Evolutionary conservation across 2,329 filamentous ascomycete genomes (phyloP), one percentile per base, ranked within the genome.

Genomic region (Neonectria coccinea): DNA sequence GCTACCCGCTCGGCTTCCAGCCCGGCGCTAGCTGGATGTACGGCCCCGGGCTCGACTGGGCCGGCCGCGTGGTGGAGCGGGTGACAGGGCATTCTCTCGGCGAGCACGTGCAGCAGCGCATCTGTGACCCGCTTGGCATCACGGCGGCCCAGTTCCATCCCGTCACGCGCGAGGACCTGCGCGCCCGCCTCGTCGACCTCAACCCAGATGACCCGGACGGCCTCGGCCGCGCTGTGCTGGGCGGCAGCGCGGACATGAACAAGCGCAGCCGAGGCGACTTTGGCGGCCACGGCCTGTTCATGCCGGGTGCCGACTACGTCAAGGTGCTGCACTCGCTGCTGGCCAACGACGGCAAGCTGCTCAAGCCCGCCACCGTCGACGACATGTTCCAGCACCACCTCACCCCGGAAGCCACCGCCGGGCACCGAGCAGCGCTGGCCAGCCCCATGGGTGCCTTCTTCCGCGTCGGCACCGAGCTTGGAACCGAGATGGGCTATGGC

Each of bases 11-110:
- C 3, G 55, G 72, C 10, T 86, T 81, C 65, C 82, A 88, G 59
- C 86, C 86, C 0, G 86, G 85, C 0, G 73, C 76, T 0, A 74
- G 77, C 3, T 88, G 85, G 85, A 77, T 79, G 66, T 88, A 88
- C 65, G 81, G 84, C 0, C 67, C 79, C 1, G 78, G 81, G 1
- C 71, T 84, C 1, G 86, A 88, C 74, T 88, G 84, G 85, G 83
- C 81, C 0, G 85, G 86, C 3, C 77, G 80, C 0, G 75, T 87
- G 1, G 77, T 88, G 1, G 85, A 87, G 67, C 76, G 79, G 0
- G 70, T 84, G 0, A 84, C 83, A 0, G 80, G 80, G 0, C 56
- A 70, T 9, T 79, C 77, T 0, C 73, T 88, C 3, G 77, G 82
- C 3, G 78, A 82, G 2, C 80, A 78, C 52, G 78, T 87, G 67